Evolutionary conservation across 208 protist genomes (phyloP).

Genomic region (Novymonas esmeraldas): DNA sequence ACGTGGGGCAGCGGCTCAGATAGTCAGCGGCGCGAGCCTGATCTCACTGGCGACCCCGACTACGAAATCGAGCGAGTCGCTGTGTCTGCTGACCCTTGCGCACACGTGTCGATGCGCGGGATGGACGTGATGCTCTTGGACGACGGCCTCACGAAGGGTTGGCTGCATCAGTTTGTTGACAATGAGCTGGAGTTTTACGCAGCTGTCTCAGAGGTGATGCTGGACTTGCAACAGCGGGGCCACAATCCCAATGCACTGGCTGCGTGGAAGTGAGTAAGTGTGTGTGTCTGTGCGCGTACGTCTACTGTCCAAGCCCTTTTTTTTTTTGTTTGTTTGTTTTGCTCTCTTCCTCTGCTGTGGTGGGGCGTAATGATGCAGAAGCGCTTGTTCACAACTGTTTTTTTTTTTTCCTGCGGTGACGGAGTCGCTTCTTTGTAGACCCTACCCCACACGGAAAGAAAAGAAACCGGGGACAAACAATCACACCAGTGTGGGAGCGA

Average conservation of each 20-base stretch:
- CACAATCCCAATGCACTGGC: constrained; percentile 81
- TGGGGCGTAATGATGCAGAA: neutral
- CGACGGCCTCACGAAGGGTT: constrained; percentile 73
- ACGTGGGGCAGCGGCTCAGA: constrained; percentile 14
- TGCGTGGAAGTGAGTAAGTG: constrained; percentile 24
- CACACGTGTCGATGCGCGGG: constrained; percentile 75
- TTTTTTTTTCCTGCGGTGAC: no score
- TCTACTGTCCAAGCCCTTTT: neutral
- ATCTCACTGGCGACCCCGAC: constrained; percentile 27
- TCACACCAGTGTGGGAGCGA: no score
- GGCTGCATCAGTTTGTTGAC: constrained; percentile 49
- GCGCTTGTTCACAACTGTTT: neutral
- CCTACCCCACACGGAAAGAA: no score
- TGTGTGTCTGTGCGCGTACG: neutral
- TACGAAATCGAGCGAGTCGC: constrained; percentile 33
- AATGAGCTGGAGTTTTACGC: constrained; percentile 80
- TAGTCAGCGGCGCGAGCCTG: constrained; percentile 1
- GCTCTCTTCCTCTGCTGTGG: neutral
- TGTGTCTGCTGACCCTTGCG: constrained; percentile 57
- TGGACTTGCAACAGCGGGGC: constrained; percentile 65
- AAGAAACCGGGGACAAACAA: no score
- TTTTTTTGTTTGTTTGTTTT: no score
- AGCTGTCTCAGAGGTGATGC: constrained; percentile 57
- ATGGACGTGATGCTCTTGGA: constrained; percentile 88
- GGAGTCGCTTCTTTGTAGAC: no score